Base-by-base conservation (phyloP, 495 filamentous ascomycete species). In the Schizothecium vesticola region DNA sequence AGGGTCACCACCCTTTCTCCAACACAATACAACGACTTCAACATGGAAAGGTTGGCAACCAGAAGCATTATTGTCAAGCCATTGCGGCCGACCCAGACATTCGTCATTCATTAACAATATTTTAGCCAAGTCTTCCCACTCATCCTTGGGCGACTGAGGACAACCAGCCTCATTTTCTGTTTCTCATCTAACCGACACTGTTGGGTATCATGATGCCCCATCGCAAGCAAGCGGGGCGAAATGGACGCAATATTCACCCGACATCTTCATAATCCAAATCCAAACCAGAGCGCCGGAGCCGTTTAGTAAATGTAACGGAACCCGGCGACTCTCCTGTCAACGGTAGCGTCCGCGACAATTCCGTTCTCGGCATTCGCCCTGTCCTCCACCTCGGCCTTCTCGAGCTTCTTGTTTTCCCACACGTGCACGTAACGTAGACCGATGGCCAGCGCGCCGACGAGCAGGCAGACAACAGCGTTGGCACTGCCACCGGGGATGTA, bases 361-460 rank as follows among this genome's bases (percentile, higher is more conserved):
- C 69, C 71, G 13, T 4, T 43, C 36, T 71, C 71, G 3, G 64
- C 64, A 9, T 69, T 66, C 23, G 69, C 69, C 3, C 70, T 64
- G 57, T 75, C 75, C 25, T 73, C 73, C 2, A 43, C 66, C 69
- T 83, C 80, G 25, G 71, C 71, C 67, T 73, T 71, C n/a, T 79
- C 81, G n/a, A 87, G 75, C 71, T 81, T 85, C 72, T 74, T 81
- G 67, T 88, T 87, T 71, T 80, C 74, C 62, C 74, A 73, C 63
- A 78, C 79, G 58, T 86, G 73, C 63, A 82, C 71, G n/a, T 79
- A 68, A 28, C 78, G 80, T 69, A 83, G 72, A 1, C 74, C 60
- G 67, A 86, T 77, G 0, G 85, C 84, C 21, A 80, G 21, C 13
- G 74, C 4, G 5, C 76, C 79, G 12, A 81, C 78, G 13, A 80